These are phyloP conservation scores for Hygrophoropsis aurantiaca DNA, from an alignment of 768 basidiomycete species.

Conservation along the genomic window DNA sequence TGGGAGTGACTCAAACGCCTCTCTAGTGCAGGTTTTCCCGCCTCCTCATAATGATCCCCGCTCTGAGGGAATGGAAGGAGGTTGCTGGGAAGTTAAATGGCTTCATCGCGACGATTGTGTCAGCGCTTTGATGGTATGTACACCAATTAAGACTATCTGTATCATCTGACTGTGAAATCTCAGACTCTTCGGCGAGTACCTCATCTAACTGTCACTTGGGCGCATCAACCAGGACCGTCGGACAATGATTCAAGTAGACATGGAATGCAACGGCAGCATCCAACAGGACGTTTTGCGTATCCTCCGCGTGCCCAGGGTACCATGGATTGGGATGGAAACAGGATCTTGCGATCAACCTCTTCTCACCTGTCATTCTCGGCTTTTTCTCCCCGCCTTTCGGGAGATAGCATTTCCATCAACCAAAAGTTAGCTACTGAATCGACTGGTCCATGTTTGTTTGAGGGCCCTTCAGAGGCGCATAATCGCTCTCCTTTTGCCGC, in stretches of 20 bases:
- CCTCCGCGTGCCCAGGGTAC: background rate
- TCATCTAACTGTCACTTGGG: conserved; percentile 77
- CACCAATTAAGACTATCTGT: conserved; percentile 4
- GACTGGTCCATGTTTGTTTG: too few species aligned
- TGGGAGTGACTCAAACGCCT: conserved; percentile 7
- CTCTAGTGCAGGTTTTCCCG: conserved; percentile 29
- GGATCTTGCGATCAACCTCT: too few species aligned
- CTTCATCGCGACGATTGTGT: conserved; percentile 73
- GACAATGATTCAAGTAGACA: conserved; percentile 6
- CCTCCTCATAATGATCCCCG: conserved; percentile 59
- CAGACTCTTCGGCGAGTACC: conserved; percentile 72
- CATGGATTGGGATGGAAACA: too few species aligned
- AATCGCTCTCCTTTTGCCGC: too few species aligned
- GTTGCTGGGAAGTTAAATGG: conserved; percentile 82
- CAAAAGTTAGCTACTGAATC: too few species aligned
- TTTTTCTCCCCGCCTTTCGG: too few species aligned
- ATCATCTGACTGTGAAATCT: background rate
- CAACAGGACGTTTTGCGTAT: background rate
- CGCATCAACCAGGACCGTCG: conserved; percentile 52
- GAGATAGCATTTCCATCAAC: too few species aligned
- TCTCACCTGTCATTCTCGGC: too few species aligned
- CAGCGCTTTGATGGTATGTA: conserved; percentile 63
- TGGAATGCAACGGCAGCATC: conserved; percentile 3
- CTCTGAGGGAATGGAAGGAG: conserved; percentile 51
- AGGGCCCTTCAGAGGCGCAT: too few species aligned